These are phyloP conservation scores for Lignosus rhinocerotis DNA, from an alignment of 1,284 basidiomycete genomes.

Conservation along the genomic window DNA sequence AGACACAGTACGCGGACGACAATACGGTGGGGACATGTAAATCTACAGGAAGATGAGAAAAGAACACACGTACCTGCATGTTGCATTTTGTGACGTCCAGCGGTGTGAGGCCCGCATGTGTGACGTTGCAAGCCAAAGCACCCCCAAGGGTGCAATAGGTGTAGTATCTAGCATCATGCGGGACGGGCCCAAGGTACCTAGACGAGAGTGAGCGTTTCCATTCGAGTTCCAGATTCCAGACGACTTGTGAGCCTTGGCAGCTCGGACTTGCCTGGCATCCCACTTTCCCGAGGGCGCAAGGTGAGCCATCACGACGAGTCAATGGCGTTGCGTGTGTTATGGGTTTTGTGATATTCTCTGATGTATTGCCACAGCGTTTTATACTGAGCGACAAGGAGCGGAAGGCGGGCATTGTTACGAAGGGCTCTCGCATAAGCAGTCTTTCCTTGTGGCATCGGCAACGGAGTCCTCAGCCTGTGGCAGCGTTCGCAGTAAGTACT, in stretches of 20 bases:
- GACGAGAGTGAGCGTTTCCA: constrained; percentile 1
- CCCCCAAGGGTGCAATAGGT: constrained; percentile 86
- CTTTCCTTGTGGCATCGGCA: too few relatives aligned
- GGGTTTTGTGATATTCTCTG: too few relatives aligned
- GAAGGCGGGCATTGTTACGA: too few relatives aligned
- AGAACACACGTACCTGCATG: constrained; percentile 81
- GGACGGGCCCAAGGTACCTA: constrained; percentile 69
- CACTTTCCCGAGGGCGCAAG: constrained; percentile 53
- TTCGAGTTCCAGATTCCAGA: background rate
- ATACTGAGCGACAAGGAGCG: too few relatives aligned
- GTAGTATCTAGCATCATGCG: constrained; percentile 74
- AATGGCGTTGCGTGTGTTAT: too few relatives aligned
- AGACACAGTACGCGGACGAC: background rate
- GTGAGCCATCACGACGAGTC: constrained; percentile 28
- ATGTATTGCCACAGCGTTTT: too few relatives aligned
- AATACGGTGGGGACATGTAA: too few relatives aligned
- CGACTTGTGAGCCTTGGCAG: too few relatives aligned
- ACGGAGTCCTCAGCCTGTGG: too few relatives aligned
- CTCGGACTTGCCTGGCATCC: constrained; percentile 60
- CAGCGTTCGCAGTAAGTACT: too few relatives aligned
- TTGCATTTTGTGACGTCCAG: constrained; percentile 97
- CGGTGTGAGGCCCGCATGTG: constrained; percentile 92
- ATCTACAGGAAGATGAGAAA: background rate
- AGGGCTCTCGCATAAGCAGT: too few relatives aligned
- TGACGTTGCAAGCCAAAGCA: constrained; percentile 89